A percentile compares a stretch with the other conserved stretches of the same genome.
Conservation (phyloP, 257 asterid genomes). For the Nicotiana noctiflora region DNA sequence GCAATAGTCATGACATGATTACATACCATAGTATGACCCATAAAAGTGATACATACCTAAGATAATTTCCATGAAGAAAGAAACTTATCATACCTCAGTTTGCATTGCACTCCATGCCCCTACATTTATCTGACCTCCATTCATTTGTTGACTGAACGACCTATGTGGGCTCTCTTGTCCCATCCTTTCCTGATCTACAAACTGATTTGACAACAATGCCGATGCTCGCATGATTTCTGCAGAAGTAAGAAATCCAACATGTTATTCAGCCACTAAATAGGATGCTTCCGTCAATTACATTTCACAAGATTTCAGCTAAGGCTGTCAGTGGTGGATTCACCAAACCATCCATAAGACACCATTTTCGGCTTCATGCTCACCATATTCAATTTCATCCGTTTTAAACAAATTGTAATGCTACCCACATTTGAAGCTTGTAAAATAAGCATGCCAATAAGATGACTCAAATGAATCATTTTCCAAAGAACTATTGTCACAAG, state of each 20-base stretch:
- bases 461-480: neutral
- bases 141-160: conserved; percentile 43
- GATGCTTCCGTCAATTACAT: neutral
- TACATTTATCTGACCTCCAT: conserved; percentile 43
- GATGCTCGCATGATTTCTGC: conserved; percentile 61
- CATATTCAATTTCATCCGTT: neutral
- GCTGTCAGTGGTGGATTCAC: neutral
- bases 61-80: neutral
- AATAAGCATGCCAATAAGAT: neutral
- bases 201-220: conserved; percentile 40
- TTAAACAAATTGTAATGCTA: neutral
- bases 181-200: conserved; percentile 47
- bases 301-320: neutral
- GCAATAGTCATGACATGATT: neutral
- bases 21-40: neutral
- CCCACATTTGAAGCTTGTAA: neutral
- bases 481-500: neutral
- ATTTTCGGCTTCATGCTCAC: neutral
- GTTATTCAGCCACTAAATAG: neutral
- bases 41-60: neutral
- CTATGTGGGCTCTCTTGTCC: conserved; percentile 42
- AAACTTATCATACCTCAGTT: conserved; percentile 36
- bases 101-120: conserved; percentile 56
- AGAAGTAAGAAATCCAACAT: conserved; percentile 1
- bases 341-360: neutral